These are phyloP conservation scores for Wallacemonas sp. DNA, from an alignment of 208 protist genomes.

Conservation along the genomic window DNA sequence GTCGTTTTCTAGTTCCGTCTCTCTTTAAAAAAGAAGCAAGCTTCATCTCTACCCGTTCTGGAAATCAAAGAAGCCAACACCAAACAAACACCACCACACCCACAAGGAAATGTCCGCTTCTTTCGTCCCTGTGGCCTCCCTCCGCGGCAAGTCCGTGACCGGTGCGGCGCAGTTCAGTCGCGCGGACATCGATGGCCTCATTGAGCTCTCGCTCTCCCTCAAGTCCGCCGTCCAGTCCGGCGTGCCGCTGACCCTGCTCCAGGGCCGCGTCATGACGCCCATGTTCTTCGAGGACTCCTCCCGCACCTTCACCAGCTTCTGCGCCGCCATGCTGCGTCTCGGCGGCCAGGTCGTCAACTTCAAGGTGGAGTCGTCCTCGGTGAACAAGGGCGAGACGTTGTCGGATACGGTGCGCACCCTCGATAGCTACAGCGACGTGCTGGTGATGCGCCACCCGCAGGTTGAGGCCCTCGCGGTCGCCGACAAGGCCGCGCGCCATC, in stretches of 20 bases:
- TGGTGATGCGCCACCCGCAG: constrained; percentile 96
- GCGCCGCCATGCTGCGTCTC: constrained; percentile 82
- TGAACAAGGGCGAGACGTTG: constrained; percentile 88
- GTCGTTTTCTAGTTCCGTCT: too few relatives aligned
- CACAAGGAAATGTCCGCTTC: constrained; percentile 7
- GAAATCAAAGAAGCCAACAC: too few relatives aligned
- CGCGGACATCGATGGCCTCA: constrained; percentile 68
- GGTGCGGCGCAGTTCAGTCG: constrained; percentile 70
- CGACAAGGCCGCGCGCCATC: constrained; percentile 51
- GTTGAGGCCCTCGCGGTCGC: constrained; percentile 82
- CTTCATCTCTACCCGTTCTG: too few relatives aligned
- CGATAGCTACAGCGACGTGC: constrained; percentile 93
- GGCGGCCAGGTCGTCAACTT: constrained; percentile 84
- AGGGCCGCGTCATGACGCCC: constrained; percentile 80
- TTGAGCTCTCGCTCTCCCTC: constrained; percentile 56
- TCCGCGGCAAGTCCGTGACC: constrained; percentile 69
- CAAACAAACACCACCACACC: too few relatives aligned
- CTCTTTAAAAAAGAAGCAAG: too few relatives aligned
- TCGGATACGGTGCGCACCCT: constrained; percentile 85
- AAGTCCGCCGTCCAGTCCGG: constrained; percentile 46
- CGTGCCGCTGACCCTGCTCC: constrained; percentile 56
- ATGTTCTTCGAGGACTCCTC: constrained; percentile 89
- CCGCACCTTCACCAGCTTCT: constrained; percentile 81
- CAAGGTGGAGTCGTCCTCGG: constrained; percentile 71
- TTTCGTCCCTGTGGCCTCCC: constrained; percentile 55